These are phyloP conservation scores for Cynara cardunculus DNA, from an alignment of 129 eudicot species.

Conservation along the genomic window DNA sequence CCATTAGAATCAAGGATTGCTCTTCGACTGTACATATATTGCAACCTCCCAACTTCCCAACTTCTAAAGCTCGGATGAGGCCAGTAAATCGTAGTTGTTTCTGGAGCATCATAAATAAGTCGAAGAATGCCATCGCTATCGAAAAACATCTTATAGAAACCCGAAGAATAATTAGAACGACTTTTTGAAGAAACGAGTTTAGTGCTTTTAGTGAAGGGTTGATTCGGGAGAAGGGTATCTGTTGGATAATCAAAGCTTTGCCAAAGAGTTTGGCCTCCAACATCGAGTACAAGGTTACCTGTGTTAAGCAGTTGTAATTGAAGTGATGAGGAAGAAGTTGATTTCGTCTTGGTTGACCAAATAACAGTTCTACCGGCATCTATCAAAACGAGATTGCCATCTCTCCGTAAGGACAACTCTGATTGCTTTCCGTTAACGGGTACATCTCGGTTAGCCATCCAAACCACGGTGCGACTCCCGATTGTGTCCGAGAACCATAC, in stretches of 20 bases:
- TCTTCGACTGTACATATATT: constrained; percentile 3
- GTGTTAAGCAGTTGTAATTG: constrained; percentile 7
- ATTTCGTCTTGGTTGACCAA: constrained; percentile 23
- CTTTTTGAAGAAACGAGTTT: constrained; percentile 24
- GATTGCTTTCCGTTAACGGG: constrained; percentile 38
- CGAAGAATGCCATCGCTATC: constrained; percentile 30
- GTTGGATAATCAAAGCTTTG: constrained; percentile 28
- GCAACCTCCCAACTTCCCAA: constrained; percentile 9
- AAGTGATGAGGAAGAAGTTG: background rate
- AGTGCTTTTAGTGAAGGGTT: constrained; percentile 19
- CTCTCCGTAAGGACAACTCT: background rate
- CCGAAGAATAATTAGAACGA: constrained; percentile 21
- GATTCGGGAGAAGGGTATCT: constrained; percentile 42
- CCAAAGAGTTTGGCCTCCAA: constrained; percentile 14
- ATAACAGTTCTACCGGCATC: constrained; percentile 15
- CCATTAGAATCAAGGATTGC: constrained; percentile 27
- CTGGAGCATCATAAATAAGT: constrained; percentile 31
- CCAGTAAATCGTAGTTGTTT: constrained; percentile 16
- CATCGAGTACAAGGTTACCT: too few relatives aligned
- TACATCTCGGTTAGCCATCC: constrained; percentile 42
- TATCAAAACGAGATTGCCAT: constrained; percentile 28
- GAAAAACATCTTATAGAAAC: constrained; percentile 30
- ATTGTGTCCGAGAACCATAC: constrained; percentile 30
- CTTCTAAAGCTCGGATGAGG: background rate
- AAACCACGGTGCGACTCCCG: constrained; percentile 11